Base-by-base conservation (phyloP, 2,329 filamentous ascomycete species). In the Dryadomyces quercus-mongolicae region DNA sequence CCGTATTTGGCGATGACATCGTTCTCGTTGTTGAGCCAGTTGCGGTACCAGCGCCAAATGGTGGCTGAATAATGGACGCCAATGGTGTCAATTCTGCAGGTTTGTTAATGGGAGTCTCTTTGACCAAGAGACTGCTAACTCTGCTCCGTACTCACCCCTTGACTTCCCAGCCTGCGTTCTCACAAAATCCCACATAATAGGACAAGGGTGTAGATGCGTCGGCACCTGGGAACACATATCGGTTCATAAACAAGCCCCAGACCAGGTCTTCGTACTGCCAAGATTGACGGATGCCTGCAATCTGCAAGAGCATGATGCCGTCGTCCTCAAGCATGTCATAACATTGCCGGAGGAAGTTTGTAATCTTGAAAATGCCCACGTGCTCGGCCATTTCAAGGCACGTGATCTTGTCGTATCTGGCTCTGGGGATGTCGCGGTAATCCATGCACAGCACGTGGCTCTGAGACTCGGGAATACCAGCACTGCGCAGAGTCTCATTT, bases 231-330 rank as follows among this genome's bases (percentile, higher is more conserved):
- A 97, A 97, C 69, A 97, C 79, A 72, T 97, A 95, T 76, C 95
- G 96, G 84, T 97, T 97, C 90, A 97, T 95, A 80, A 96, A 97
- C 49, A 97, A 79, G 68, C 93, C 92, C 92, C 93, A 97, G 70
- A 92, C 87, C 52, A 96, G 80, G 73, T 97, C 92, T 77, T 97
- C 91, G 66, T 95, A 97, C 71, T 97, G 93, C 93, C 93, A 97
- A 59, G 80, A 76, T 76, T 94, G 94, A 63, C 93, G 86, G 58
- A 98, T 80, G 73, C 93, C 93, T 63, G 92, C 89, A 63, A 94
- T 90, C 71, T 97, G 93, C 57, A 97, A 78, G 80, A 93, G 95
- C 77, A 97, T 95, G 61, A 89, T 81, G 69, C 93, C 93, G 62
- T 97, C 90, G 61, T 97, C 93, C 58, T 96, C 88, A 54, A 97